These are phyloP conservation scores for Aspergillus aculeatus DNA, from an alignment of 2,329 filamentous ascomycete genomes.

Conservation along the genomic window DNA sequence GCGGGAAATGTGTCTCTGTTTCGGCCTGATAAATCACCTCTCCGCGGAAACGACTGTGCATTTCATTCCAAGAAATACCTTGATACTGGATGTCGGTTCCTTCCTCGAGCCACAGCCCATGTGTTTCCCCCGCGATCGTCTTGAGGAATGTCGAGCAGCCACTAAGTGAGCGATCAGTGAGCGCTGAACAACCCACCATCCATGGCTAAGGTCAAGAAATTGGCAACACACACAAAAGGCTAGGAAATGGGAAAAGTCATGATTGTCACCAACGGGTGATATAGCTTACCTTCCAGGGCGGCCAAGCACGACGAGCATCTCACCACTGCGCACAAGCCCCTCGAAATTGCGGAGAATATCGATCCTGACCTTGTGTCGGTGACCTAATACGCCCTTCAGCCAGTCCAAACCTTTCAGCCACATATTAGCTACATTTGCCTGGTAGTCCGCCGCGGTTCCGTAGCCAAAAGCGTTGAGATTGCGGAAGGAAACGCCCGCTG, in stretches of 20 bases:
- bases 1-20: slow-evolving; percentile 77
- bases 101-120: slow-evolving; percentile 72
- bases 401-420: slow-evolving; percentile 37
- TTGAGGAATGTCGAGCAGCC: slow-evolving; percentile 80
- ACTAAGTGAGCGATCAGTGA: slow-evolving; percentile 19
- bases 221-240: background rate
- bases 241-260: background rate
- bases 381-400: slow-evolving; percentile 27
- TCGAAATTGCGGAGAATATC: slow-evolving; percentile 64
- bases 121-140: slow-evolving; percentile 77
- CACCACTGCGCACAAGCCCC: slow-evolving; percentile 57
- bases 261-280: background rate
- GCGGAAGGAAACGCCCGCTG: slow-evolving; percentile 44
- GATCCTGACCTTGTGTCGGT: slow-evolving; percentile 44
- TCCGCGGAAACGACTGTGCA: slow-evolving; percentile 75
- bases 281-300: slow-evolving; percentile 42
- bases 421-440: slow-evolving; percentile 46
- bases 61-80: slow-evolving; percentile 61
- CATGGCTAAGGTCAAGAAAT: background rate
- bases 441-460: slow-evolving; percentile 44
- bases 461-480: slow-evolving; percentile 48
- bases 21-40: slow-evolving; percentile 85
- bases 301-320: slow-evolving; percentile 57
- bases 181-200: background rate
- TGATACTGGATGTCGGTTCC: slow-evolving; percentile 79